Conservation (phyloP, 257 asterid genomes). For the Solanum clarkiae region DNA sequence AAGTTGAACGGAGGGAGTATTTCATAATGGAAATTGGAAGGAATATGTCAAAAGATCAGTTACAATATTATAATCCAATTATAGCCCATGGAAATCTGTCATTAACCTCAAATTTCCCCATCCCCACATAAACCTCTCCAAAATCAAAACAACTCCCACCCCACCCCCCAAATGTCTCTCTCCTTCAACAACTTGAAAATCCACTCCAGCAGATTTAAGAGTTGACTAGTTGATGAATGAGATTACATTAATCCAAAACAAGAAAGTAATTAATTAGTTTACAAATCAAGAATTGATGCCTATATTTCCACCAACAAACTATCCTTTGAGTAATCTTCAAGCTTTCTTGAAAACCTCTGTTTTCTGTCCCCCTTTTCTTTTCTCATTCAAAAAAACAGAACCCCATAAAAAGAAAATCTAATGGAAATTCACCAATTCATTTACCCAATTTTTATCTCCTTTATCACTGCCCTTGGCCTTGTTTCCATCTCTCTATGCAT, state of each 20-base stretch:
- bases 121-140: neutral
- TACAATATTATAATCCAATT: neutral
- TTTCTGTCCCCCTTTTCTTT: neutral
- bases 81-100: neutral
- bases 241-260: neutral
- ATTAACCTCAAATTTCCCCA: neutral
- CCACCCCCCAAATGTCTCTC: neutral
- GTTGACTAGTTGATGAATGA: neutral
- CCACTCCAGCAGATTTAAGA: neutral
- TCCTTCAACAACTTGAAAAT: neutral
- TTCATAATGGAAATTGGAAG: no score
- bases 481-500: slow-evolving; percentile 49
- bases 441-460: slow-evolving; percentile 12
- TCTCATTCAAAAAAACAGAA: neutral
- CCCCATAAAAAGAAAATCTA: neutral
- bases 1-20: no score
- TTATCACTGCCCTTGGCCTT: slow-evolving; percentile 20
- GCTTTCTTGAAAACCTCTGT: neutral
- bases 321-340: slow-evolving; percentile 40
- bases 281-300: neutral
- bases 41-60: neutral
- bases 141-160: neutral
- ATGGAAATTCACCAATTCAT: slow-evolving; percentile 15
- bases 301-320: neutral
- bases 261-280: no score